Conservation (phyloP, 2,329 filamentous ascomycete genomes). For the Monosporascus sp. region DNA sequence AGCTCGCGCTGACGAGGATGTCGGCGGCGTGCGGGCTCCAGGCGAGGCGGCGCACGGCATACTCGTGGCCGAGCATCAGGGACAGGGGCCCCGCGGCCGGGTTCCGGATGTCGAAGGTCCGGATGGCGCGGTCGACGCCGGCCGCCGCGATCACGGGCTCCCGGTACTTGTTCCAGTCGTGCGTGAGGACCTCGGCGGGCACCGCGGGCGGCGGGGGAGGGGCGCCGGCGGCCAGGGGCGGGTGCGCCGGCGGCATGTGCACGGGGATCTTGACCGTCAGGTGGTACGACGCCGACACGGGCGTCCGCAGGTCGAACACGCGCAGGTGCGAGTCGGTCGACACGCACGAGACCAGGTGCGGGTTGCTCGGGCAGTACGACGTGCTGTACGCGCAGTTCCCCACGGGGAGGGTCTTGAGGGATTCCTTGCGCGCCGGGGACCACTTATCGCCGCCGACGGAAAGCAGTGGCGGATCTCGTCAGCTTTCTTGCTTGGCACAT, state of each 20-base stretch:
- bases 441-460: slow-evolving; percentile 46
- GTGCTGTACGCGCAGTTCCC: slow-evolving; percentile 92
- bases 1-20: slow-evolving; percentile 81
- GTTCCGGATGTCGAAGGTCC: slow-evolving; percentile 85
- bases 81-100: slow-evolving; percentile 67
- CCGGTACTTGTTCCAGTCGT: slow-evolving; percentile 99
- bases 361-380: slow-evolving; percentile 84
- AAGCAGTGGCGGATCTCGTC: not conserved
- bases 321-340: slow-evolving; percentile 85
- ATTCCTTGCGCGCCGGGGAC: slow-evolving; percentile 71
- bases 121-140: slow-evolving; percentile 80
- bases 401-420: slow-evolving; percentile 79
- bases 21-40: slow-evolving; percentile 96
- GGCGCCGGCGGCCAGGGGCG: slow-evolving; percentile 37
- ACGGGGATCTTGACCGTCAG: slow-evolving; percentile 78
- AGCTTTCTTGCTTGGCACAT: not conserved
- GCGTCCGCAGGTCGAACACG: slow-evolving; percentile 86
- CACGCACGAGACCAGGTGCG: slow-evolving; percentile 79
- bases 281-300: slow-evolving; percentile 81
- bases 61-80: slow-evolving; percentile 79
- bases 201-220: slow-evolving; percentile 34
- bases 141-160: slow-evolving; percentile 79
- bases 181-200: slow-evolving; percentile 83
- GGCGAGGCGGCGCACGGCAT: slow-evolving; percentile 76
- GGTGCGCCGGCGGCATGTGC: slow-evolving; percentile 46